Evolutionary conservation across 176 grass and related monocot species (phyloP).

Genomic region (Coix lacrymajobi): DNA sequence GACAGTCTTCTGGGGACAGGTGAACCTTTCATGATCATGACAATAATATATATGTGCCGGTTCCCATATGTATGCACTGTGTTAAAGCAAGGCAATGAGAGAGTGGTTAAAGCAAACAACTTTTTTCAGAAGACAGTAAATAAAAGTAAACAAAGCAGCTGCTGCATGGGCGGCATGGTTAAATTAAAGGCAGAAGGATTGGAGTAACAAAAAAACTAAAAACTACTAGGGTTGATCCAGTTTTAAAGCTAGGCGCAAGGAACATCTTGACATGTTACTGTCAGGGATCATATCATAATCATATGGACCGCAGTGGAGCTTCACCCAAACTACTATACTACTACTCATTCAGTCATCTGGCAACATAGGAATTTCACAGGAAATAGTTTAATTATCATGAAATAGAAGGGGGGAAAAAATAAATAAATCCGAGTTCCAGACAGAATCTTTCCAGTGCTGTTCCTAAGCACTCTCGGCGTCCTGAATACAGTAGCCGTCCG

Average conservation of each 20-base stretch:
- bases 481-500: neutral
- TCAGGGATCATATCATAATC: neutral
- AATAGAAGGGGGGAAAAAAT: neutral
- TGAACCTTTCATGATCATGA: neutral
- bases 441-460: neutral
- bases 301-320: neutral
- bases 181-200: constrained; percentile 6
- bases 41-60: neutral
- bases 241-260: neutral
- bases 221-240: neutral
- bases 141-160: neutral
- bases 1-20: neutral
- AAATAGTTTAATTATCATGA: neutral
- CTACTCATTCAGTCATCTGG: neutral
- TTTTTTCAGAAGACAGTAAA: constrained; percentile 24
- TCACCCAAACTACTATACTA: neutral
- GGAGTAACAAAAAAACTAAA: no score
- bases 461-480: neutral
- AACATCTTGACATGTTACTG: neutral
- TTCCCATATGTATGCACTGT: neutral
- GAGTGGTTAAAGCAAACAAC: constrained; percentile 7
- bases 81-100: neutral
- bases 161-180: neutral
- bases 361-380: neutral
- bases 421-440: neutral